Conservation (phyloP, 2,329 filamentous ascomycete species). For the Hymenoscyphus linearis region DNA sequence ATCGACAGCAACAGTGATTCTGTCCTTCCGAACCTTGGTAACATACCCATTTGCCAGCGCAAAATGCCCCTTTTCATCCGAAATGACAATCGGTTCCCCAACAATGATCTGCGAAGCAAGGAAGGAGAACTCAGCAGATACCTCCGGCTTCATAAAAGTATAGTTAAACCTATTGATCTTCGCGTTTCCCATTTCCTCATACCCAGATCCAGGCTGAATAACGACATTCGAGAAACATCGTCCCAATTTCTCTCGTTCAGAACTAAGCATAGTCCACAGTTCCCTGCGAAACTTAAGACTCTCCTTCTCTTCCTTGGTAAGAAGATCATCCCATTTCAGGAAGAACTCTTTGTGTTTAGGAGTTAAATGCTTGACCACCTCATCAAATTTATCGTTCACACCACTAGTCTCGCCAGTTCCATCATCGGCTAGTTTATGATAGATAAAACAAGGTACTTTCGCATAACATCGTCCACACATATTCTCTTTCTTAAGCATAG, state of each 20-base stretch:
- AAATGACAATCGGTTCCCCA: conserved; percentile 93
- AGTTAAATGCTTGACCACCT: conserved; percentile 72
- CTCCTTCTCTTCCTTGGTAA: conserved; percentile 93
- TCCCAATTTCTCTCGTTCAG: conserved; percentile 79
- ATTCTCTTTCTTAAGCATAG: conserved; percentile 77
- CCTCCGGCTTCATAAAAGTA: conserved; percentile 68
- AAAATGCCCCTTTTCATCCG: conserved; percentile 92
- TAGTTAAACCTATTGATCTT: conserved; percentile 94
- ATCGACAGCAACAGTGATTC: conserved; percentile 86
- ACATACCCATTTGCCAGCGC: conserved; percentile 91
- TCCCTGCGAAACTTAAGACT: conserved; percentile 82
- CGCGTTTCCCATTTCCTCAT: conserved; percentile 61
- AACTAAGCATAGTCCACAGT: conserved; percentile 92
- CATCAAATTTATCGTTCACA: conserved; percentile 75
- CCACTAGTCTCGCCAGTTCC: conserved; percentile 78
- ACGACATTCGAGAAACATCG: conserved; percentile 86
- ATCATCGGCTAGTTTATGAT: conserved; percentile 83
- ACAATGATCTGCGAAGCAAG: conserved; percentile 80
- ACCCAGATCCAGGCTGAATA: conserved; percentile 70
- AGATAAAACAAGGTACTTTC: conserved; percentile 84
- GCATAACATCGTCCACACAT: conserved; percentile 86
- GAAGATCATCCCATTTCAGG: conserved; percentile 84
- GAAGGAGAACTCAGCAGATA: conserved; percentile 67
- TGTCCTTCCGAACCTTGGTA: conserved; percentile 65
- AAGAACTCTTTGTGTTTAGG: conserved; percentile 77